Percentiles rank a stretch among this genome's conserved stretches.
These are phyloP conservation scores for Trichomonascus vanleenenianus DNA, from an alignment of 805 yeast genomes.

Conservation along the genomic window DNA sequence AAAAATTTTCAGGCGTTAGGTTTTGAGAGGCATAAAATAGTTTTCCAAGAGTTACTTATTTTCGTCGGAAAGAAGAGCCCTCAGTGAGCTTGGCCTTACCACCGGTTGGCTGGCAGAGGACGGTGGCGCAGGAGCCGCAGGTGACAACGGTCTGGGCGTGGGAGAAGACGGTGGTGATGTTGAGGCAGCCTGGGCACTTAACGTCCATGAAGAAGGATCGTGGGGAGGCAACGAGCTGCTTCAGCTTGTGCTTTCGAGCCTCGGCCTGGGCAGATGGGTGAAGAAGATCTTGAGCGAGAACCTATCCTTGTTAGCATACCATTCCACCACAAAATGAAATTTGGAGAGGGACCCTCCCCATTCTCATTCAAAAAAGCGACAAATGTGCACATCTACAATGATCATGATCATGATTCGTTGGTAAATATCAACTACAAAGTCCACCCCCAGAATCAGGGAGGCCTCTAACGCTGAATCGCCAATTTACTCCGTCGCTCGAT, in stretches of 20 bases:
- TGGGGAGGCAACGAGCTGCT: constrained; percentile 95
- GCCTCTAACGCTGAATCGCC: no score
- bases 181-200: constrained; percentile 98
- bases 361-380: no score
- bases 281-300: constrained; percentile 97
- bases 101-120: constrained; percentile 98
- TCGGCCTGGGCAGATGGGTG: constrained; percentile 97
- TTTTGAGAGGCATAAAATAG: no score
- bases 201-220: constrained; percentile 99
- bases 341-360: no score
- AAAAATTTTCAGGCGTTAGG: no score
- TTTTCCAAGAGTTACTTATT: constrained; percentile 48
- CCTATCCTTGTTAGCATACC: constrained; percentile 40
- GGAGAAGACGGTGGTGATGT: constrained; percentile 98
- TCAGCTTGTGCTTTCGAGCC: constrained; percentile 94
- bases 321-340: no score
- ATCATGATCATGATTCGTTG: no score
- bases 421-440: no score
- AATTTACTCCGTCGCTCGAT: no score
- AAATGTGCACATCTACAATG: no score
- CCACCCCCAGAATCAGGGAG: no score
- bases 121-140: constrained; percentile 98
- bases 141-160: constrained; percentile 99
- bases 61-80: constrained; percentile 99
- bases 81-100: constrained; percentile 99